Base-by-base conservation (phyloP, 352 stramenopile species). In the Blastocystis sp. region DNA sequence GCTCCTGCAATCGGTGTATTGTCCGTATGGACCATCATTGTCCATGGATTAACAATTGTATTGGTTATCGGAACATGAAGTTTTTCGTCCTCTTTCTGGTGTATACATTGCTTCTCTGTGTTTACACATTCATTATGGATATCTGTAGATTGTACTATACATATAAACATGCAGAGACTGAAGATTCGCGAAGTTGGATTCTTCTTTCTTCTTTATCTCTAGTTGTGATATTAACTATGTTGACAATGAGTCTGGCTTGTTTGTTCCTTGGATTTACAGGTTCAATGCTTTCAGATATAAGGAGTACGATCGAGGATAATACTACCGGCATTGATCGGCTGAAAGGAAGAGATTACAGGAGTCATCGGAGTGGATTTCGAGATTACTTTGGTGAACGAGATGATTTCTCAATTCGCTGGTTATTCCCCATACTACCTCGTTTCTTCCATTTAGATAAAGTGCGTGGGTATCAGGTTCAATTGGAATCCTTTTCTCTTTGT, bases 31-130 rank as follows among this genome's bases (percentile, higher is more conserved):
- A 94, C 71, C 91, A 93, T 85, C 91, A 93, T 71, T 93, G 91
- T 89, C 91, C 91, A 12, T 93, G 90, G 90, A 93, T 93, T 90
- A 93, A 93, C 86, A 94, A 94, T 89, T 94, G 92, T 88, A 89
- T 94, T 29, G 92, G 92, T 24, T 90, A 89, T 12, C 88, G 78
- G 12, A 93, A 93, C 73, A 89, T 92, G 66, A 89, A 94, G 88
- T 90, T 91, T 67, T 94, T 94, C 88, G 88, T 93, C 46, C 88
- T 94, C 1, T 94, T 94, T 86, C 88, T 94, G 58, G 71, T 90
- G 12, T 94, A 94, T 87, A 54, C 58, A 11, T 32, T 83, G 19
- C 19, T 43, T 29, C 63, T 65, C 32, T 83, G 71, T 42, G 27
- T 66, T 65, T 66, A 54, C 12, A 83, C 51, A 4, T 65, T 83